A percentile compares a stretch with the other conserved stretches of the same genome.
Conservation (phyloP, 2,329 filamentous ascomycete species). For the Fusarium sp. region DNA sequence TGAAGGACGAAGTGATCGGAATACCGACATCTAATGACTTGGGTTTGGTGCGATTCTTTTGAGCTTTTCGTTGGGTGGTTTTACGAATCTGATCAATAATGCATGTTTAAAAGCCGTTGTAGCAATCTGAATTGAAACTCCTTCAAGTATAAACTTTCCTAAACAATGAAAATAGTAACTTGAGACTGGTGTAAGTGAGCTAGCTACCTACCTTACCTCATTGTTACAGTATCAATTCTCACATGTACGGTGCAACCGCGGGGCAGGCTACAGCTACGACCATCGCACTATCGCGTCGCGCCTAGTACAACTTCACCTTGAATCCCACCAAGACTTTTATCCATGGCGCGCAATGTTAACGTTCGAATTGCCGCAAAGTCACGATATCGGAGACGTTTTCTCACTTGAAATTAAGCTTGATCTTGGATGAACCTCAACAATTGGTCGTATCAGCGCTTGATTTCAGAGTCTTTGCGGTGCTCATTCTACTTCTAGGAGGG, state of each 20-base stretch:
- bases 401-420: conserved; percentile 1
- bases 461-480: neutral
- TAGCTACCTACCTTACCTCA: no score
- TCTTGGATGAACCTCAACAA: conserved; percentile 4
- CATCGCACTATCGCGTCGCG: conserved; percentile 43
- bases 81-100: conserved; percentile 3
- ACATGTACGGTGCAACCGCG: conserved; percentile 37
- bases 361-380: neutral
- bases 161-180: neutral
- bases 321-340: neutral
- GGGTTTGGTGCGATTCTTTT: conserved; percentile 18
- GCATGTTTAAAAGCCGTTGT: neutral
- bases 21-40: conserved; percentile 17
- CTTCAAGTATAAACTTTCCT: neutral
- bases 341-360: conserved; percentile 17
- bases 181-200: conserved; percentile 6
- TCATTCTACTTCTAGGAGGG: neutral
- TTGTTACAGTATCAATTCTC: conserved; percentile 11
- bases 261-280: conserved; percentile 29
- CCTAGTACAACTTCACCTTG: conserved; percentile 9
- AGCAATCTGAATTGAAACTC: neutral
- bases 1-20: conserved; percentile 15
- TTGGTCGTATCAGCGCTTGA: neutral
- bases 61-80: conserved; percentile 3
- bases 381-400: conserved; percentile 8